Evolutionary conservation across 257 asterid genomes (phyloP).

Genomic region (Scutellaria baicalensis): DNA sequence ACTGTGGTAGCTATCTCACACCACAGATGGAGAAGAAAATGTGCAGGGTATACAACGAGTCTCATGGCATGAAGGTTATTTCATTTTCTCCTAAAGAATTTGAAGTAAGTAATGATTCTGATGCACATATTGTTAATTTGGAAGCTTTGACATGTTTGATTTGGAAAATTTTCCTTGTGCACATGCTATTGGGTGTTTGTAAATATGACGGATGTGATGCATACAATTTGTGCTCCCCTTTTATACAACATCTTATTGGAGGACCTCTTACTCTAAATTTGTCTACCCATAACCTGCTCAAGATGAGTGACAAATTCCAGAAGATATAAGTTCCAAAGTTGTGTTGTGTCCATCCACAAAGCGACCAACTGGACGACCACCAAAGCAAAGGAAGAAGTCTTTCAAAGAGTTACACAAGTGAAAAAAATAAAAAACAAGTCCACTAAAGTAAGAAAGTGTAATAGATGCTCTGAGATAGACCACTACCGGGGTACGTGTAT

Average conservation of each 20-base stretch:
- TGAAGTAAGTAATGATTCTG: not conserved
- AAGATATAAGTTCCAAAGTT: not conserved
- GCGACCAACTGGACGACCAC: not conserved
- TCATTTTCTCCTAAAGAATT: not conserved
- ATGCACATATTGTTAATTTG: not conserved
- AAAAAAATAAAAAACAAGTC: too few species aligned
- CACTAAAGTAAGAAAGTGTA: not conserved
- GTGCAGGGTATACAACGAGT: not conserved
- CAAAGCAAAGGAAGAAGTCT: not conserved
- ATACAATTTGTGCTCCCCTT: not conserved
- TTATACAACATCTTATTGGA: not conserved
- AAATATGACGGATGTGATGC: not conserved
- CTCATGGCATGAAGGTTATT: not conserved
- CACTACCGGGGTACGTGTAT: not conserved
- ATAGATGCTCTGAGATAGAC: not conserved
- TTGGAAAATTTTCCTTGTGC: not conserved
- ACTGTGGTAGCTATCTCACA: not conserved
- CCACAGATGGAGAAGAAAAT: not conserved
- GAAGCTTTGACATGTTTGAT: not conserved
- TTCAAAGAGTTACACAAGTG: not conserved
- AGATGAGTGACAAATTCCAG: not conserved
- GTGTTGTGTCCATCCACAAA: not conserved
- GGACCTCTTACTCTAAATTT: not conserved
- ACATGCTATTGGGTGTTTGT: not conserved
- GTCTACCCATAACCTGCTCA: not conserved